Evolutionary conservation across 768 basidiomycete species (phyloP).

Genomic region (Pholiota conissans): DNA sequence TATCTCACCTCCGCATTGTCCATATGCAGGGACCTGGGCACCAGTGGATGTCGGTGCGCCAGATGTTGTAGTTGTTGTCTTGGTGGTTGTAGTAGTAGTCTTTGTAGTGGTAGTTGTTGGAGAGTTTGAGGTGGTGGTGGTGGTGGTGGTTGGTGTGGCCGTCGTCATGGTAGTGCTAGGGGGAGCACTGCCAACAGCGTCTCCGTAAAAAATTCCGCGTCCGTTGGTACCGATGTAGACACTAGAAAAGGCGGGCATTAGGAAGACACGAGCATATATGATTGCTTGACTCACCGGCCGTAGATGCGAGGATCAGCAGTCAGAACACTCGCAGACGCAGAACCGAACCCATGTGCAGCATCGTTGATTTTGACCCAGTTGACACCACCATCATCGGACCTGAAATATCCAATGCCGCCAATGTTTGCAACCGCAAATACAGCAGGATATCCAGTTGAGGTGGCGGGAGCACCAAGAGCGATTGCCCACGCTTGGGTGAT

Average conservation of each 20-base stretch:
- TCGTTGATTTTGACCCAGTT: conserved; percentile 65
- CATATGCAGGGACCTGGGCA: conserved; percentile 30
- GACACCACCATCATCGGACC: conserved; percentile 54
- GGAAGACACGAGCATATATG: neutral
- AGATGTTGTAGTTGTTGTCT: conserved; percentile 22
- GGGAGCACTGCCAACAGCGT: conserved; percentile 31
- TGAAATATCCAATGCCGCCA: conserved; percentile 47
- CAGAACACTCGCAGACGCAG: conserved; percentile 43
- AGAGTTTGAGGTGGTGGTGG: conserved; percentile 20
- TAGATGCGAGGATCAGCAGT: conserved; percentile 55
- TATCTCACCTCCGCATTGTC: conserved; percentile 42
- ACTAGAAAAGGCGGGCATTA: conserved; percentile 26
- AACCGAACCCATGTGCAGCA: conserved; percentile 56
- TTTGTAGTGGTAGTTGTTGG: conserved; percentile 21
- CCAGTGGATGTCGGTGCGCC: conserved; percentile 29
- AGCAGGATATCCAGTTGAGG: conserved; percentile 49
- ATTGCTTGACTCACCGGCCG: conserved; percentile 42
- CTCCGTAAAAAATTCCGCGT: conserved; percentile 56
- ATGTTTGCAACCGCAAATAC: conserved; percentile 57
- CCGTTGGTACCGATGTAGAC: conserved; percentile 66
- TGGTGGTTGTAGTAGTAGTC: conserved; percentile 19
- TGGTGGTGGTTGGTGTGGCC: conserved; percentile 17
- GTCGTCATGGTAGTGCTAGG: conserved; percentile 27
- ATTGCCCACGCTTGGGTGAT: conserved; percentile 57
- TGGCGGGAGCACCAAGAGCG: conserved; percentile 52